Base-by-base conservation (phyloP, 495 filamentous ascomycete species). In the Chaetomium cochliodes region DNA sequence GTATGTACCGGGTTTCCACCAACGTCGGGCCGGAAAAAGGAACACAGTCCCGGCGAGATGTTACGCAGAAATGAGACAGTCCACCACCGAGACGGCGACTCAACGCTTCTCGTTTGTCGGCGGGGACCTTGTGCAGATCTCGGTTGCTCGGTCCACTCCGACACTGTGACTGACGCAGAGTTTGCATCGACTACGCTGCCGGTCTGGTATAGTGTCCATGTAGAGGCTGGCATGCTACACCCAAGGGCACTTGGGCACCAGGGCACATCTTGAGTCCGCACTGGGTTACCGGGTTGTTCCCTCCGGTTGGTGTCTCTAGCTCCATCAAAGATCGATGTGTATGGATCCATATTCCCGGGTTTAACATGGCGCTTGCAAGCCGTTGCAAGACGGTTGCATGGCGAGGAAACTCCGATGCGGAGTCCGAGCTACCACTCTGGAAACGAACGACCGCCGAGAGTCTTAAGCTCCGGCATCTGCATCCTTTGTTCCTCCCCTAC, bases 311-410 rank as follows among this genome's bases (percentile, higher is more conserved):
- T 20, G 28, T 58, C 20, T 1, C 44, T 25, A 30, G 53, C 5
- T 39, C 30, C 53, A 22, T 11, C 30, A 15, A 22, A 39, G 33
- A 28, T 44, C 46, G n/a, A 18, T 50, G 22, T 26, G 9, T 11
- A 41, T 52, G 49, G 49, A 26, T 44, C 39, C 39, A 44, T 58
- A 33, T 33, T 37, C 13, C 37, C 55, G 55, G 55, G 23, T 42
- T 42, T 58, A 58, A 44, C 55, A 42, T 57, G 53, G 51, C 51
- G 25, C 16, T 58, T 44, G 42, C 55, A 42, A n/a, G n/a, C n/a
- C n/a, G n/a, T n/a, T n/a, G n/a, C n/a, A n/a, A n/a, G n/a, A n/a
- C n/a, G 25, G 23, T 58, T 44, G 42, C 55, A 42, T 57, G 53
- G 51, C 51, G 25, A 33, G 22, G 51, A 33, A 18, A 54, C 16